A percentile compares a stretch with the other conserved stretches of the same genome.
These are phyloP conservation scores for Scheffersomyces insectosa DNA, from an alignment of 1,139 yeast genomes.

Conservation along the genomic window DNA sequence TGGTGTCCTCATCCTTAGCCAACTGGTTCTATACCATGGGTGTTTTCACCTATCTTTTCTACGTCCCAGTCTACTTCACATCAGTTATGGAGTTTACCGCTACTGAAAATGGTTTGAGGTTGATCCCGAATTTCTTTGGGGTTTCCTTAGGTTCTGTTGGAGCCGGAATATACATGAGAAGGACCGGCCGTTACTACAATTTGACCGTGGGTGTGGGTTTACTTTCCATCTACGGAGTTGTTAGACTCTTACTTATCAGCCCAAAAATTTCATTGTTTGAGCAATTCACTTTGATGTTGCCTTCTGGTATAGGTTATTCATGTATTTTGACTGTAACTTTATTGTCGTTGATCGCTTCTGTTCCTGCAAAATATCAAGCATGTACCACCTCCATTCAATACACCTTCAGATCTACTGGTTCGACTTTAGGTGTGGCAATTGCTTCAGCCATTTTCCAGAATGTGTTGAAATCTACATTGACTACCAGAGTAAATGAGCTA, in stretches of 20 bases:
- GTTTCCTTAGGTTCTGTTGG: conserved; percentile 68
- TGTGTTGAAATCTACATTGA: conserved; percentile 12
- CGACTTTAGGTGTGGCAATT: conserved; percentile 25
- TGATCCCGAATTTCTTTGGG: conserved; percentile 69
- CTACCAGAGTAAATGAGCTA: conserved; percentile 17
- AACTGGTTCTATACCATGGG: conserved; percentile 68
- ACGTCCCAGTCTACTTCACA: conserved; percentile 64
- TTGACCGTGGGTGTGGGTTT: conserved; percentile 48
- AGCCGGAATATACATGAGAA: conserved; percentile 68
- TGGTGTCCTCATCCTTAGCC: conserved; percentile 63
- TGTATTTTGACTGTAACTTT: conserved; percentile 23
- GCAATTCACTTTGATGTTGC: conserved; percentile 16
- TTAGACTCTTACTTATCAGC: conserved; percentile 36
- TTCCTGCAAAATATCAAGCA: conserved; percentile 24
- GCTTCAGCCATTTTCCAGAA: conserved; percentile 25
- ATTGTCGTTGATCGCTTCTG: conserved; percentile 24
- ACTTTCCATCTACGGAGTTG: conserved; percentile 47
- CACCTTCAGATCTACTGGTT: conserved; percentile 27
- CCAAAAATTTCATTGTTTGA: conserved; percentile 41
- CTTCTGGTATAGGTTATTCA: conserved; percentile 24
- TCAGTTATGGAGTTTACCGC: conserved; percentile 58
- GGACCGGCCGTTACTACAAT: conserved; percentile 65
- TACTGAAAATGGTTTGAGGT: conserved; percentile 60
- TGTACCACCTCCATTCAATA: conserved; percentile 27
- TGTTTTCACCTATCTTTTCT: conserved; percentile 55